Conservation (phyloP, 2,329 filamentous ascomycete species). For the Dendryphion nanum region DNA sequence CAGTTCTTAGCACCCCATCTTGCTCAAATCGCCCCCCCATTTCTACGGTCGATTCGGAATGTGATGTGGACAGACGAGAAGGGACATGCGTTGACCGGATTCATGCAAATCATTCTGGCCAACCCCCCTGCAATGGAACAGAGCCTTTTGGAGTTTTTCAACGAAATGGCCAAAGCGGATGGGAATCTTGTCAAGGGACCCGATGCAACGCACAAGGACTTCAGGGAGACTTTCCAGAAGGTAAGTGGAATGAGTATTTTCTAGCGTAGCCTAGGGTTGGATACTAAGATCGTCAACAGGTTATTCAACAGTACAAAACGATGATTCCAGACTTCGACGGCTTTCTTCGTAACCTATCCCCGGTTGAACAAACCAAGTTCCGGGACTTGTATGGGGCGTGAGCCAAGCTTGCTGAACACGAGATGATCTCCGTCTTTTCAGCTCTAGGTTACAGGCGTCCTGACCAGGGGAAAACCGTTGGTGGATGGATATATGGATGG, state of each 20-base stretch:
- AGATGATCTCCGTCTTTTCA: constrained; percentile 16
- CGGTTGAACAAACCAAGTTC: constrained; percentile 44
- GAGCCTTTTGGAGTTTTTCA: constrained; percentile 78
- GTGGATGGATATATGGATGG: too few species aligned
- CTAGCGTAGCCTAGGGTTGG: background rate
- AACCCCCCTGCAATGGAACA: constrained; percentile 94
- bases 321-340: constrained; percentile 55
- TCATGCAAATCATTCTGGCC: constrained; percentile 76
- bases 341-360: constrained; percentile 49
- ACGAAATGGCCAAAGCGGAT: constrained; percentile 71
- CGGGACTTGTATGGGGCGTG: constrained; percentile 40
- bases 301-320: constrained; percentile 53
- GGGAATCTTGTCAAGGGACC: constrained; percentile 57
- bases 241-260: constrained; percentile 53
- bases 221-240: constrained; percentile 72
- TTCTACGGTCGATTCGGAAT: constrained; percentile 77
- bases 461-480: constrained; percentile 11
- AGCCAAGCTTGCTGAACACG: constrained; percentile 25
- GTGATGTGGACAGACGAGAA: constrained; percentile 92
- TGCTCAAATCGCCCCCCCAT: constrained; percentile 75
- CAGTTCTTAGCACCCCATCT: constrained; percentile 77
- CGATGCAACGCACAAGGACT: constrained; percentile 59
- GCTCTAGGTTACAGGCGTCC: constrained; percentile 25
- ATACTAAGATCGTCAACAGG: constrained; percentile 34
- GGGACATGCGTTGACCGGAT: constrained; percentile 87